These are phyloP conservation scores for Puccinia coronata DNA, from an alignment of 1,284 basidiomycete genomes.

Conservation along the genomic window DNA sequence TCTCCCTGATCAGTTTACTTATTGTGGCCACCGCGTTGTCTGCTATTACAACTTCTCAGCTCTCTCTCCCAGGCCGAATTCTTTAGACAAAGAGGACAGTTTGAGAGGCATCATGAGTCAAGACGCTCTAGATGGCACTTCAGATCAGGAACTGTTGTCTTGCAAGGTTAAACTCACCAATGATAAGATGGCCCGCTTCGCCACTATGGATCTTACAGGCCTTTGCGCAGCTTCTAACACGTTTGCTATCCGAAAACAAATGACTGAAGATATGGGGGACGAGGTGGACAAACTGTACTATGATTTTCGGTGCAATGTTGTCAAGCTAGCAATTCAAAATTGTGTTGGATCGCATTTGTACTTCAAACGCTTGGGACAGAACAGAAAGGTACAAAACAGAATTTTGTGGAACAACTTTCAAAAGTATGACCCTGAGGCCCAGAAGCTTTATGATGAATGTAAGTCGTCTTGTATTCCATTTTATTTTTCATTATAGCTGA, in stretches of 20 bases:
- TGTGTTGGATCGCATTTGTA: neutral
- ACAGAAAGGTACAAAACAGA: neutral
- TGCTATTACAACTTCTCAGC: neutral
- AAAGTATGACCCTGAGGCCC: neutral
- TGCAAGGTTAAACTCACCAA: neutral
- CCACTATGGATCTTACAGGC: neutral
- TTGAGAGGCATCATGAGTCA: neutral
- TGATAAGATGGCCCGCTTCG: neutral
- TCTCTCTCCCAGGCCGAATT: neutral
- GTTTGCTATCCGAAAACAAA: neutral
- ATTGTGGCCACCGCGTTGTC: too few relatives aligned
- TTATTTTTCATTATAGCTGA: too few relatives aligned
- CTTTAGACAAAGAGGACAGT: neutral
- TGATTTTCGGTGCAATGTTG: neutral
- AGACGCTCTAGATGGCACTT: too few relatives aligned
- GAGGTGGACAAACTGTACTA: constrained; percentile 1
- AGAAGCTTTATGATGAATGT: constrained; percentile 11
- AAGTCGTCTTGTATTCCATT: neutral
- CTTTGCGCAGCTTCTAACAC: neutral
- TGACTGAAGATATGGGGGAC: constrained; percentile 3
- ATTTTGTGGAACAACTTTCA: constrained; percentile 4
- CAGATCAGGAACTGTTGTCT: neutral
- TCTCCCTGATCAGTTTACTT: too few relatives aligned
- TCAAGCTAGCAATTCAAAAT: neutral
- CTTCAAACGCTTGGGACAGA: neutral